Percentiles rank a stretch among this genome's conserved stretches.
Conservation (phyloP, 345 rosid species). For the Lepidium sativum region DNA sequence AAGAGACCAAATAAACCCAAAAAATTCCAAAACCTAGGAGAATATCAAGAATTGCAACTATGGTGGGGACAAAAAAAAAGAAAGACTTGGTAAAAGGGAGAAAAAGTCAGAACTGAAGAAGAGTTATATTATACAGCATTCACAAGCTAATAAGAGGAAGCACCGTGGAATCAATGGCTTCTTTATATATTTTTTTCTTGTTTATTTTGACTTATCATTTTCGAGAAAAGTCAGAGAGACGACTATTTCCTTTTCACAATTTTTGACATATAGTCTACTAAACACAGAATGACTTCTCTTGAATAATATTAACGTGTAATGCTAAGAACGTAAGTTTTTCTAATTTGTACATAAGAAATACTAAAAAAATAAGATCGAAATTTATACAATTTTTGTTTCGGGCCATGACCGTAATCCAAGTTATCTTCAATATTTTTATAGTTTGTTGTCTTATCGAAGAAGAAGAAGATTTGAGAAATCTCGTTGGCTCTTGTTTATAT, state of each 20-base stretch:
- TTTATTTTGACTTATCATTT: constrained; percentile 18
- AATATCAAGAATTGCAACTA: constrained; percentile 23
- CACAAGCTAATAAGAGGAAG: constrained; percentile 20
- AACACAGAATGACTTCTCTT: too few relatives aligned
- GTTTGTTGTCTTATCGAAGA: background rate
- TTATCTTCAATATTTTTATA: too few relatives aligned
- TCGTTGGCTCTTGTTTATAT: background rate
- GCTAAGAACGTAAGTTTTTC: too few relatives aligned
- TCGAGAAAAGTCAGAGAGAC: constrained; percentile 22
- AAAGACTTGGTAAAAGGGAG: constrained; percentile 12
- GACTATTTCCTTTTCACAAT: constrained; percentile 15
- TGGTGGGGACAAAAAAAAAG: constrained; percentile 1
- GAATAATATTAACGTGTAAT: too few relatives aligned
- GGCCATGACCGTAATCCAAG: too few relatives aligned
- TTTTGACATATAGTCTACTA: background rate
- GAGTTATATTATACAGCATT: background rate
- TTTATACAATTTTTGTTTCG: too few relatives aligned
- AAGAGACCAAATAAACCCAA: background rate
- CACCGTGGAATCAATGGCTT: constrained; percentile 28
- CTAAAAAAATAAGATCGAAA: too few relatives aligned
- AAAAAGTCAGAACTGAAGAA: constrained; percentile 1
- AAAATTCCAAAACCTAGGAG: background rate
- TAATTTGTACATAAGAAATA: too few relatives aligned
- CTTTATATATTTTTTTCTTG: background rate
- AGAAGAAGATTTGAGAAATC: constrained; percentile 6